Conservation (phyloP, 257 asterid genomes). For the Thymus mandschuricus region DNA sequence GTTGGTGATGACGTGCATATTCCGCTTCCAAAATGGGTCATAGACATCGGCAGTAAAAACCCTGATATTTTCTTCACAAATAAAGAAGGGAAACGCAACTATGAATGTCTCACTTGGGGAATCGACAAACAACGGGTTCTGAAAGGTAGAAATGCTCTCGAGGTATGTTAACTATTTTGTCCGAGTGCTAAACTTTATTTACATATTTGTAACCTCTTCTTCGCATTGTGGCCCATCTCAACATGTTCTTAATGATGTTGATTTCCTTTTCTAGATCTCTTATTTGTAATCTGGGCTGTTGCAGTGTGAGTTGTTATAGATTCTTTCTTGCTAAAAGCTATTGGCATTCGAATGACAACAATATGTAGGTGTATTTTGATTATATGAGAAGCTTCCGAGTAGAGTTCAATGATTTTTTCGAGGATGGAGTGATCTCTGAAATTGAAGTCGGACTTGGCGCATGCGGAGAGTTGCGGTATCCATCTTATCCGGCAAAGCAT, state of each 20-base stretch:
- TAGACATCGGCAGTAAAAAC: slow-evolving; percentile 51
- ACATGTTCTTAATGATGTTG: neutral
- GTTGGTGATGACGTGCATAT: slow-evolving; percentile 79
- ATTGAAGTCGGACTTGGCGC: slow-evolving; percentile 91
- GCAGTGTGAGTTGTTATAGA: neutral
- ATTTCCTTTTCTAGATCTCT: neutral
- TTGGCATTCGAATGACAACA: slow-evolving; percentile 21
- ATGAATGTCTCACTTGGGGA: slow-evolving; percentile 87
- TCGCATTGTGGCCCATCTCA: neutral
- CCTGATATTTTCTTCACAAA: slow-evolving; percentile 78
- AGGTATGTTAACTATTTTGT: slow-evolving; percentile 45
- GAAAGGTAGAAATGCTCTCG: slow-evolving; percentile 68
- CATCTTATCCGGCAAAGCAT: slow-evolving; percentile 74
- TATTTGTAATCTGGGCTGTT: too few relatives aligned
- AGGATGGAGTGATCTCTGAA: slow-evolving; percentile 57
- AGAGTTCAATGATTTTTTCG: slow-evolving; percentile 79
- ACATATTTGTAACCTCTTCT: neutral
- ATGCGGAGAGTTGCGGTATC: slow-evolving; percentile 82
- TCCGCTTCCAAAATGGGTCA: slow-evolving; percentile 81
- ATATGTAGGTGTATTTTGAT: slow-evolving; percentile 71
- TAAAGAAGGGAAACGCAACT: slow-evolving; percentile 58
- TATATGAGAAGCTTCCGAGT: slow-evolving; percentile 84
- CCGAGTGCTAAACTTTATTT: neutral
- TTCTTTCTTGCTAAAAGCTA: slow-evolving; percentile 6
- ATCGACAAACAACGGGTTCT: slow-evolving; percentile 73